Percentiles rank a stretch among this genome's conserved stretches.
phyloP scores from a whole-genome alignment of 352 stramenopile species.

The Thraustotheca clavata region DNA sequence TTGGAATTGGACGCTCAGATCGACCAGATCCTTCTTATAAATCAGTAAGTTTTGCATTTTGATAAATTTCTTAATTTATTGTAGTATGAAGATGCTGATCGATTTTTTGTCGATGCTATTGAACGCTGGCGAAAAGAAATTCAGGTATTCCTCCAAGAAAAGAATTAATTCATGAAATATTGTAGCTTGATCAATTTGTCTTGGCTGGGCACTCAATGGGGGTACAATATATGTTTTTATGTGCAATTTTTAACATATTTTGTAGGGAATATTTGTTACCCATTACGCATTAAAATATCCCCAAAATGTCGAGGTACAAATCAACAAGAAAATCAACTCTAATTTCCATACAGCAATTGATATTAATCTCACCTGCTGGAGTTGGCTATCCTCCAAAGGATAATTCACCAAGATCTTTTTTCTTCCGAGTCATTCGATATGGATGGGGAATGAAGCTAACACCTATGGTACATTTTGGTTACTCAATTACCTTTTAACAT shows the following conservation, averaged over 20 bases:
- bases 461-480: constrained; percentile 41
- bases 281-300: constrained; percentile 70
- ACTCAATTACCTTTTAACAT: not conserved
- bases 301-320: constrained; percentile 38
- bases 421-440: constrained; percentile 30
- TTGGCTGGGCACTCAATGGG: constrained; percentile 74
- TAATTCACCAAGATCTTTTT: constrained; percentile 28
- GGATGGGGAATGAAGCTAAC: constrained; percentile 42
- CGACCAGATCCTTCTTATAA: constrained; percentile 51
- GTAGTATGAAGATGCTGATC: constrained; percentile 63
- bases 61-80: not conserved
- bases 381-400: constrained; percentile 33
- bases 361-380: constrained; percentile 64
- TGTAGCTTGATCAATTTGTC: constrained; percentile 68
- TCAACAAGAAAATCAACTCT: not conserved
- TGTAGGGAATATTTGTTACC: constrained; percentile 67
- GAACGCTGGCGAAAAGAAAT: constrained; percentile 65
- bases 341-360: constrained; percentile 32
- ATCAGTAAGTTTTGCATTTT: constrained; percentile 28
- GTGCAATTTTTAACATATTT: not conserved
- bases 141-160: constrained; percentile 23
- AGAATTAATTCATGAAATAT: too few species aligned
- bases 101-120: constrained; percentile 73
- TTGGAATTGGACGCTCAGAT: constrained; percentile 62
- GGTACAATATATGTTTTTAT: constrained; percentile 27